Conservation (phyloP, 768 basidiomycete genomes). For the Russula earlei region DNA sequence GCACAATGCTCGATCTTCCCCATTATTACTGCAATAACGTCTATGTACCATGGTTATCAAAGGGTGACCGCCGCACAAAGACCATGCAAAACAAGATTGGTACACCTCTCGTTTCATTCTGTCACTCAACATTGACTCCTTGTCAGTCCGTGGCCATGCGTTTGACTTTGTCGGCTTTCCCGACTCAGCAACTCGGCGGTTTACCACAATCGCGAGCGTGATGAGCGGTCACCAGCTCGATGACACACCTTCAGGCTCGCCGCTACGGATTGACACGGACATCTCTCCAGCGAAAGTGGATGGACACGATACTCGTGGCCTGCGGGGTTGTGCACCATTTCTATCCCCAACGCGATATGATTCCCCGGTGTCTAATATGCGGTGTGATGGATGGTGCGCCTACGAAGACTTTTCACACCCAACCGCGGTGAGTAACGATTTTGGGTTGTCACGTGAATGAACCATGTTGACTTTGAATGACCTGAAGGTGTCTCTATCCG, state of each 20-base stretch:
- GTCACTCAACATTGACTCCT: background rate
- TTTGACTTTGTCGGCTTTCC: background rate
- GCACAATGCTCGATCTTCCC: slow-evolving; percentile 22
- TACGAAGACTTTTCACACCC: background rate
- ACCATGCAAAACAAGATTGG: slow-evolving; percentile 14
- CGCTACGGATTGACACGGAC: background rate
- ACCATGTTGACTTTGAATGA: background rate
- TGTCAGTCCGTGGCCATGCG: background rate
- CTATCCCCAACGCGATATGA: slow-evolving; percentile 4
- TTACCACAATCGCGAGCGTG: background rate
- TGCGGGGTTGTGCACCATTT: background rate
- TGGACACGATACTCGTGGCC: background rate
- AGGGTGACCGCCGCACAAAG: slow-evolving; percentile 17
- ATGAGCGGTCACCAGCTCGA: background rate
- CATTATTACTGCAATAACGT: slow-evolving; percentile 22
- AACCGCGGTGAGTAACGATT: background rate
- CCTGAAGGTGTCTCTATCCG: slow-evolving; percentile 16
- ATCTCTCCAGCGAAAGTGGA: background rate
- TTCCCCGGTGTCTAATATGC: slow-evolving; percentile 14
- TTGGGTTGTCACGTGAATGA: no score
- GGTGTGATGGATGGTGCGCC: slow-evolving; percentile 20
- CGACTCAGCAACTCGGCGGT: background rate
- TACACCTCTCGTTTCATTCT: background rate
- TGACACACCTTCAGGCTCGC: background rate
- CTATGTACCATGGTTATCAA: slow-evolving; percentile 22